These are phyloP conservation scores for Lactarius pseudohatsudake DNA, from an alignment of 768 basidiomycete genomes.

Conservation along the genomic window DNA sequence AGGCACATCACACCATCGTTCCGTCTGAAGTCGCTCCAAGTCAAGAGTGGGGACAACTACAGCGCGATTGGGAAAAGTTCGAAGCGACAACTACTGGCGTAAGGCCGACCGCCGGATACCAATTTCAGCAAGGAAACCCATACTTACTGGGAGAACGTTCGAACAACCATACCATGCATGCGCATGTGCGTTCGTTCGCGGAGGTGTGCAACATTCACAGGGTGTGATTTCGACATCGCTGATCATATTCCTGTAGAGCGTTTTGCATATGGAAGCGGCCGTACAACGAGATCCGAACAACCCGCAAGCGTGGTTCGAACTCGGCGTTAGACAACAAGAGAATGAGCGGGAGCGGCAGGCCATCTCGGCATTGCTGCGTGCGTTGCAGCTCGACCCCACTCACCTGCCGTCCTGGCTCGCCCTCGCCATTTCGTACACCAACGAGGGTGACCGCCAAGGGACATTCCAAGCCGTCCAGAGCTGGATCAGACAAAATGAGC, in stretches of 20 bases:
- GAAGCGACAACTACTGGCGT: conserved; percentile 73
- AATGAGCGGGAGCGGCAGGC: conserved; percentile 94
- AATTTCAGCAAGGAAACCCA: conserved; percentile 77
- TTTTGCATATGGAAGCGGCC: conserved; percentile 85
- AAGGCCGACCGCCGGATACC: conserved; percentile 55
- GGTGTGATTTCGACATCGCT: background rate
- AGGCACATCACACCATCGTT: conserved; percentile 37
- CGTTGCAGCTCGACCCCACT: conserved; percentile 76
- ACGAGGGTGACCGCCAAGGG: conserved; percentile 75
- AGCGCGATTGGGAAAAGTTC: conserved; percentile 77
- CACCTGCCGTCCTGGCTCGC: conserved; percentile 86
- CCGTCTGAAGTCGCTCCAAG: conserved; percentile 7
- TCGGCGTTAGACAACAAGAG: conserved; percentile 97
- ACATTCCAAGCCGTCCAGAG: conserved; percentile 78
- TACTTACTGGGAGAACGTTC: conserved; percentile 65
- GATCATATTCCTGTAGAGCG: conserved; percentile 51
- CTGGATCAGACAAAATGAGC: conserved; percentile 73
- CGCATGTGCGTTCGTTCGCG: conserved; percentile 32
- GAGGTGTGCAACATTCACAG: conserved; percentile 40
- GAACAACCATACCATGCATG: conserved; percentile 43
- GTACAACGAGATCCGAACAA: conserved; percentile 76
- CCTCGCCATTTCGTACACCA: conserved; percentile 86
- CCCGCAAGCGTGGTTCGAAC: conserved; percentile 80
- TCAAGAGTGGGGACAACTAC: conserved; percentile 63
- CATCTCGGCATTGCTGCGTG: conserved; percentile 76